A percentile compares a stretch with the other conserved stretches of the same genome.
Conservation (phyloP, 2,329 filamentous ascomycete species). For the Niveomyces coronatus region DNA sequence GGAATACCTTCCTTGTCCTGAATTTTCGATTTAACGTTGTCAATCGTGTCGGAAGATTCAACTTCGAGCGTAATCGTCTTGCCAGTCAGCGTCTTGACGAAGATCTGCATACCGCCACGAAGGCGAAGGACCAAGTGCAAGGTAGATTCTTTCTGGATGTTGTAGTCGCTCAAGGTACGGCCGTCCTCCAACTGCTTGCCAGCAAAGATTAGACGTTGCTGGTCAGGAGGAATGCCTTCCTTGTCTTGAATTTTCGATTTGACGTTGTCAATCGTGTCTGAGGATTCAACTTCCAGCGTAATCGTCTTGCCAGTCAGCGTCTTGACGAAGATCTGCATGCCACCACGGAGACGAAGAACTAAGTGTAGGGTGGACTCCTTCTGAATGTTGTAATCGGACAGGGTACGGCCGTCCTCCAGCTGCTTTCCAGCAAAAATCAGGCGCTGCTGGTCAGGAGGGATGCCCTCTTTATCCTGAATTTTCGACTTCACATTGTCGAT, state of each 20-base stretch:
- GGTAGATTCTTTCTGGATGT: conserved; percentile 88
- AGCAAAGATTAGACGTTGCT: conserved; percentile 78
- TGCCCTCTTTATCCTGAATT: conserved; percentile 97
- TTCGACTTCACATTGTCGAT: conserved; percentile 96
- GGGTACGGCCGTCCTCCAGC: conserved; percentile 82
- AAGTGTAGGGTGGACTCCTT: conserved; percentile 83
- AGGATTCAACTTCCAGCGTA: conserved; percentile 80
- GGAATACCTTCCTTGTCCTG: conserved; percentile 98
- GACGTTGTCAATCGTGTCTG: conserved; percentile 89
- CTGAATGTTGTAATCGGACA: conserved; percentile 92
- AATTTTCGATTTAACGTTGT: conserved; percentile 96
- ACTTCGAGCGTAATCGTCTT: conserved; percentile 93
- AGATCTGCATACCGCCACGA: conserved; percentile 69
- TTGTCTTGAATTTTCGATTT: conserved; percentile 91
- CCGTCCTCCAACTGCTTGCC: conserved; percentile 92
- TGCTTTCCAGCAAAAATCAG: conserved; percentile 95
- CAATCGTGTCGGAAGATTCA: conserved; percentile 82
- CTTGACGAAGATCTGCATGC: conserved; percentile 86
- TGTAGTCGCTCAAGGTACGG: conserved; percentile 86
- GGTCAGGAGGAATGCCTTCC: conserved; percentile 88
- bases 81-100: conserved; percentile 78
- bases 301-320: conserved; percentile 89
- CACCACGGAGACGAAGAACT: conserved; percentile 78
- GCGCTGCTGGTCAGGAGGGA: conserved; percentile 90
- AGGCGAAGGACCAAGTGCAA: conserved; percentile 73